Base-by-base conservation (phyloP, 1,284 basidiomycete genomes). In the Boletus sp. region DNA sequence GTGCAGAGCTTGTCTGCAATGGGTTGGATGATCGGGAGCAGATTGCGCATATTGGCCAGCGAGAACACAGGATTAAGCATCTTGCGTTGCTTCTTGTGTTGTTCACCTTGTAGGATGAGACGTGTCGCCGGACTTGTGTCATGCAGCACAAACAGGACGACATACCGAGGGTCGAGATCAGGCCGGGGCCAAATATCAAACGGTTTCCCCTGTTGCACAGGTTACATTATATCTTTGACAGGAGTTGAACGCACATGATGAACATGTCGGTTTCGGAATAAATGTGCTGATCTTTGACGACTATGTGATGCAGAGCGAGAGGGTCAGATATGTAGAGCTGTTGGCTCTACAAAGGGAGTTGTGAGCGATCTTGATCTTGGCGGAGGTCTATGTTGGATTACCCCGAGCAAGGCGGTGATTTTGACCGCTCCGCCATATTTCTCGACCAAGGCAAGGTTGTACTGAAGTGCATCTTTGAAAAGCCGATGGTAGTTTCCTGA, bases 251-350 rank as follows among this genome's bases (percentile, higher is more conserved):
- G 30, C 44, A 78, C 78, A 72, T 69, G 32, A 73, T 69, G 54
- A 77, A 77, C 34, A 76, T 73, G 19, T 69, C 58, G 0, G 75
- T 75, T 53, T 77, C 77, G 41, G 77, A 76, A 42, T 74, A 78
- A 8, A 72, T 63, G 49, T 76, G 69, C 52, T 74, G 71, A 33
- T 77, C 77, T 52, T 73, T 77, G 17, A 72, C 50, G 6, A 76
- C 55, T 27, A 78, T 73, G 40, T 68, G 68, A 39, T 75, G 69
- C 9, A 79, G 58, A 3, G 75, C 73, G 9, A 61, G 65, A 5
- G 77, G 75, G 51, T 78, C 76, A 4, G 75, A 71, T 17, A 77
- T 58, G 53, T 76, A 78, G 14, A 79, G 64, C 54, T 72, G 64
- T 17, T 69, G 60, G 16, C 60, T 57, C 74, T 75, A 38, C 6